Evolutionary conservation across 2,329 filamentous ascomycete genomes (phyloP).

Genomic region (Xylaria sp.): DNA sequence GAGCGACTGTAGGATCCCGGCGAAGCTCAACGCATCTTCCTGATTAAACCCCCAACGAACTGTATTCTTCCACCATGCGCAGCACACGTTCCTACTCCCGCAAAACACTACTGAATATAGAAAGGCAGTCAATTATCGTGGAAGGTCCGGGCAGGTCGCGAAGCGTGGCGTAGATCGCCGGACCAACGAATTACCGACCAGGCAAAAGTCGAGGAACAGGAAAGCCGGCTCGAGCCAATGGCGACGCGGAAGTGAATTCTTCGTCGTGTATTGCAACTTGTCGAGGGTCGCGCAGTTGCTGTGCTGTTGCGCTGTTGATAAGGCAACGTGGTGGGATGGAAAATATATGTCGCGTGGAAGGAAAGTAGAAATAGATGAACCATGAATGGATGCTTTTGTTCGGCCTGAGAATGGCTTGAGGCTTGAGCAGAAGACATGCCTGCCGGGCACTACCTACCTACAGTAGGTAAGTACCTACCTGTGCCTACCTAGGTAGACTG

Average conservation of each 20-base stretch:
- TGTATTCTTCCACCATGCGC: slow-evolving; percentile 25
- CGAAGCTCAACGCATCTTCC: slow-evolving; percentile 29
- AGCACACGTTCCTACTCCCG: slow-evolving; percentile 16
- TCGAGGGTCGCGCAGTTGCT: background rate
- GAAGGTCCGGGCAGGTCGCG: background rate
- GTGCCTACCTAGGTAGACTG: too few relatives aligned
- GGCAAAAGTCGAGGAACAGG: background rate
- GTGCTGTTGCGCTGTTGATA: background rate
- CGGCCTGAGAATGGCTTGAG: background rate
- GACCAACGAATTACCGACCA: slow-evolving; percentile 3
- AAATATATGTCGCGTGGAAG: slow-evolving; percentile 8
- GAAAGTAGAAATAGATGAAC: background rate
- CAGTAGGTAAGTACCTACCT: too few relatives aligned
- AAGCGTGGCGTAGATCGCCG: background rate
- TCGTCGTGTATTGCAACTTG: background rate
- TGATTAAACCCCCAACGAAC: slow-evolving; percentile 22
- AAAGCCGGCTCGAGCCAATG: background rate
- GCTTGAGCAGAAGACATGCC: slow-evolving; percentile 13
- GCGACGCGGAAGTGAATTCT: background rate
- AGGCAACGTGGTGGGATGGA: slow-evolving; percentile 7
- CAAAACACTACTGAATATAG: slow-evolving; percentile 28
- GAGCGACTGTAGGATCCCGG: slow-evolving; percentile 31
- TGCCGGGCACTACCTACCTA: background rate
- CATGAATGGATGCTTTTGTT: slow-evolving; percentile 6
- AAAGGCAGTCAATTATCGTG: slow-evolving; percentile 22